These are phyloP conservation scores for Prunus kanzakura DNA, from an alignment of 306 rosid genomes.

Conservation along the genomic window DNA sequence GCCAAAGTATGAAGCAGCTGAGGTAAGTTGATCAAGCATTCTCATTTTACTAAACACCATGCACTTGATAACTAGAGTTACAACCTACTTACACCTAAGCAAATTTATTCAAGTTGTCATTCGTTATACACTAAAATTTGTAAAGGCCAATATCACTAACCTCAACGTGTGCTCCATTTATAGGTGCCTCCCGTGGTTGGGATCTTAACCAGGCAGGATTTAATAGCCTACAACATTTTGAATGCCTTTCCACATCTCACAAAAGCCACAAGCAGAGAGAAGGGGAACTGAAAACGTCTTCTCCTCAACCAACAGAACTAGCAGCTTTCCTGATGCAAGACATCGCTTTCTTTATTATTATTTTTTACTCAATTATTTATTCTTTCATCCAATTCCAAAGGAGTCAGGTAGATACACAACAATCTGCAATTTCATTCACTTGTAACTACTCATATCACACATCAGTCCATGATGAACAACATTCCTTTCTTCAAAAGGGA, in stretches of 20 bases:
- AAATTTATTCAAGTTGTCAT: background rate
- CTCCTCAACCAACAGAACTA: slow-evolving; percentile 13
- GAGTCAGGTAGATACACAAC: slow-evolving; percentile 28
- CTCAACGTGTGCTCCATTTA: slow-evolving; percentile 24
- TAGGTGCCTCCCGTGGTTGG: slow-evolving; percentile 79
- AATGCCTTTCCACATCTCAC: slow-evolving; percentile 66
- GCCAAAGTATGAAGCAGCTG: slow-evolving; percentile 69
- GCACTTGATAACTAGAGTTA: background rate
- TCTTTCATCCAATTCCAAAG: slow-evolving; percentile 34
- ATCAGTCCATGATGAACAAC: slow-evolving; percentile 22
- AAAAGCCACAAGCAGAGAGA: slow-evolving; percentile 43
- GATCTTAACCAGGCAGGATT: slow-evolving; percentile 84
- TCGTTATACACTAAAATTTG: background rate
- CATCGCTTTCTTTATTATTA: slow-evolving; percentile 20
- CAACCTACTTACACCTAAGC: background rate
- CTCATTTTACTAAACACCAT: background rate
- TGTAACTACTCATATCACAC: slow-evolving; percentile 34
- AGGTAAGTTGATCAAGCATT: slow-evolving; percentile 50
- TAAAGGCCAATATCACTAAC: slow-evolving; percentile 28
- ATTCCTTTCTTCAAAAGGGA: slow-evolving; percentile 6
- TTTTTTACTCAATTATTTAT: slow-evolving; percentile 31
- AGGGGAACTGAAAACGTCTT: slow-evolving; percentile 36
- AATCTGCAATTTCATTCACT: slow-evolving; percentile 35
- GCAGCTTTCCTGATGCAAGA: slow-evolving; percentile 31
- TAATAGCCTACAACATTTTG: slow-evolving; percentile 68